A percentile compares a stretch with the other conserved stretches of the same genome.
These are phyloP conservation scores for Penicillium griseofulvum DNA, from an alignment of 2,329 filamentous ascomycete genomes.

Conservation along the genomic window DNA sequence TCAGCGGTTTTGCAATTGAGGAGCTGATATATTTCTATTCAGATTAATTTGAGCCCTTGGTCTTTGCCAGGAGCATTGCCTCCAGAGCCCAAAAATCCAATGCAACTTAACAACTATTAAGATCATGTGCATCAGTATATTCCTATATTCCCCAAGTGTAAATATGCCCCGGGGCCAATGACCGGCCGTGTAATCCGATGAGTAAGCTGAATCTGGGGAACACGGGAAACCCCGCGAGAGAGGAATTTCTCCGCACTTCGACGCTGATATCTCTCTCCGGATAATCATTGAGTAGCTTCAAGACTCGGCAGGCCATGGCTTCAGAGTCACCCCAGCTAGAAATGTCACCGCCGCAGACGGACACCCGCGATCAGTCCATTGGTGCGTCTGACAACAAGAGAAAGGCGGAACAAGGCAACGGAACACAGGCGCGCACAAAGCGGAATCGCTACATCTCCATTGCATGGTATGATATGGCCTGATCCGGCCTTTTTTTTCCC, in stretches of 20 bases:
- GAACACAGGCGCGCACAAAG: slow-evolving; percentile 57
- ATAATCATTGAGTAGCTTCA: slow-evolving; percentile 2
- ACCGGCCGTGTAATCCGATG: slow-evolving; percentile 9
- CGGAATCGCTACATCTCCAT: slow-evolving; percentile 67
- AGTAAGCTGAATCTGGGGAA: slow-evolving; percentile 34
- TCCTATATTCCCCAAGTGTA: neutral
- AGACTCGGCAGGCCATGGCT: slow-evolving; percentile 25
- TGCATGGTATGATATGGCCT: slow-evolving; percentile 53
- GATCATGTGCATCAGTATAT: neutral
- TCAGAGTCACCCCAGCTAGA: slow-evolving; percentile 36
- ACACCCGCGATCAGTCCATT: slow-evolving; percentile 23
- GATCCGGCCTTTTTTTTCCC: slow-evolving; percentile 13
- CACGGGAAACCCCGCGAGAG: slow-evolving; percentile 30
- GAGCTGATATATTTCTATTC: neutral
- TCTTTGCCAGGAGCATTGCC: neutral
- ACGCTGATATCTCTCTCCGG: slow-evolving; percentile 16
- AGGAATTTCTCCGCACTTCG: slow-evolving; percentile 39
- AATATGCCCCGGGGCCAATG: slow-evolving; percentile 9
- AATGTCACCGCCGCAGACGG: slow-evolving; percentile 23
- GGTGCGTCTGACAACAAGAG: slow-evolving; percentile 37
- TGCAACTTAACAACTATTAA: neutral
- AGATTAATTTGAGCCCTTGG: neutral
- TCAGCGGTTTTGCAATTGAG: slow-evolving; percentile 2
- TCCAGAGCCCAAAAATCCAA: neutral
- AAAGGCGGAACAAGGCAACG: slow-evolving; percentile 44